A percentile compares a stretch with the other conserved stretches of the same genome.
Evolutionary conservation across 257 asterid species (phyloP).

Genomic region (Nicotiana paniculata): DNA sequence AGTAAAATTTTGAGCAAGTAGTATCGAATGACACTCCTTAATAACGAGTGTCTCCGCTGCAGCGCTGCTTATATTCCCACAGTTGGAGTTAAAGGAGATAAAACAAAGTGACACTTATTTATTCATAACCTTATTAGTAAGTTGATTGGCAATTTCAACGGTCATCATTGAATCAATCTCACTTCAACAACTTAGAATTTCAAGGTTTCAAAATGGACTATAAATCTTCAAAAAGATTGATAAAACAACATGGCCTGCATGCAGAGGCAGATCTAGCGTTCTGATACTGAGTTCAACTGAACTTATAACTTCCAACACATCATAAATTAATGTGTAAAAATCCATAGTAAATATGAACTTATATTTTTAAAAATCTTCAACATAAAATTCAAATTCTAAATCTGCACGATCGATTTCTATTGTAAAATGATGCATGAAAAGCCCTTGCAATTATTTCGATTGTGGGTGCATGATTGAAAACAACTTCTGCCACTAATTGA

Average conservation of each 20-base stretch:
- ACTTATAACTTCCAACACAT: too few species aligned
- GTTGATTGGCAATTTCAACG: neutral
- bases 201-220: neutral
- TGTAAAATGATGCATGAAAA: neutral
- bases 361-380: too few species aligned
- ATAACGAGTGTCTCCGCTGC: neutral
- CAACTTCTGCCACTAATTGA: neutral
- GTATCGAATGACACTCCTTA: neutral
- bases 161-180: neutral
- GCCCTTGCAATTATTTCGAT: slow-evolving; percentile 5
- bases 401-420: too few species aligned
- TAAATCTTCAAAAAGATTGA: neutral
- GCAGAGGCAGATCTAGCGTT: too few species aligned
- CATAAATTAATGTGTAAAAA: too few species aligned
- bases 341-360: too few species aligned
- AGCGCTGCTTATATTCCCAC: neutral
- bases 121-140: neutral
- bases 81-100: neutral
- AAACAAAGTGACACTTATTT: neutral
- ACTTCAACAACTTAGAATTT: neutral
- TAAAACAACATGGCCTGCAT: neutral
- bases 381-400: too few species aligned
- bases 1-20: neutral
- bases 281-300: too few species aligned
- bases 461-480: slow-evolving; percentile 12